Base-by-base conservation (phyloP, 2,329 filamentous ascomycete species). In the Malbranchea cinnamomea region DNA sequence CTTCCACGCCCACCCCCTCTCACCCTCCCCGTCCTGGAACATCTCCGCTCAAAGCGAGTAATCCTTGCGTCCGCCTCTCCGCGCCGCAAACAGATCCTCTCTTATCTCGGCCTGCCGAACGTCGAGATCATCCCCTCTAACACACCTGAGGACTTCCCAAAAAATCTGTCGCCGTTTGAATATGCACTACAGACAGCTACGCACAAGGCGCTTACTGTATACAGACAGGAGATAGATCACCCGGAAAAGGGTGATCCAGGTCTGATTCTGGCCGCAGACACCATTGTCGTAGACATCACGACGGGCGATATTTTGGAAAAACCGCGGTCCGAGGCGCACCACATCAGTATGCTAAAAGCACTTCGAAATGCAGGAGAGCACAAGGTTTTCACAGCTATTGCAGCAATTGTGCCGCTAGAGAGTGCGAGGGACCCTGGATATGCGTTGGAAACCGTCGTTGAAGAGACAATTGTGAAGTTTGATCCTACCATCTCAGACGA, bases 391-490 rank as follows among this genome's bases (percentile, higher is more conserved):
- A 95, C 89, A 1, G 78, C 81, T 0, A 74, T 98, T 2, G 81
- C 75, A 34, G 75, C 73, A n/a, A 71, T 98, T 52, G 74, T 78
- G 30, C 89, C 89, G 13, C 59, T 87, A 36, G 76, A 77, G 31
- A 85, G 83, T 48, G 78, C 83, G 1, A 61, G 71, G 32, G 73
- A 82, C 48, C 89, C 89, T 0, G 89, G 89, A 0, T 98, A 98
- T 58, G 73, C 74, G 37, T 62, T 92, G 30, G 75, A 81, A 46
- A 74, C 70, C 24, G 71, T 79, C 46, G 81, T 89, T 4, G 87
- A 95, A 60, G 85, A 93, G 64, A 95, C 87, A 25, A 70, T 66
- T 37, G 89, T 98, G n/a, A 72, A 69, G 49, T 98, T 98, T 56
- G 82, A 84, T 48, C 56, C 64, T 35, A 69, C 68, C 24, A 63